These are phyloP conservation scores for Camellia granthamiana DNA, from an alignment of 148 eudicot species.

Conservation along the genomic window DNA sequence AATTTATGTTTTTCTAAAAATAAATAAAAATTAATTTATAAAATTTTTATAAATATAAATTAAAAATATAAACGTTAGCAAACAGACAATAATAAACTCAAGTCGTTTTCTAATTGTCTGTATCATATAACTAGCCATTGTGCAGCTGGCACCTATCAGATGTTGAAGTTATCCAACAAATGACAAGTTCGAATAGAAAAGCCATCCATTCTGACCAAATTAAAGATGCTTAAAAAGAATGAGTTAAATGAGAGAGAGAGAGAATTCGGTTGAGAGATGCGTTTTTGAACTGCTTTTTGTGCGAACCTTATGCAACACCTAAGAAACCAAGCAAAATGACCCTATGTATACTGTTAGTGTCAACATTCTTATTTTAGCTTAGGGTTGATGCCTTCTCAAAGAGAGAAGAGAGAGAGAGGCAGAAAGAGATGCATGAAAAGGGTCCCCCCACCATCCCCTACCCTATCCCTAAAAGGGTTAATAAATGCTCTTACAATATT, in stretches of 20 bases:
- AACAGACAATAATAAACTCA: no score
- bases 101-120: conserved; percentile 12
- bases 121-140: not conserved
- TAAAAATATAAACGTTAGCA: no score
- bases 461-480: conserved; percentile 19
- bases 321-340: conserved; percentile 21
- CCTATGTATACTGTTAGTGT: conserved; percentile 7
- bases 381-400: conserved; percentile 10
- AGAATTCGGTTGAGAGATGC: not conserved
- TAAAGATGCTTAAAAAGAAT: conserved; percentile 10
- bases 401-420: not conserved
- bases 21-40: no score
- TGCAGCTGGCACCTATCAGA: conserved; percentile 6
- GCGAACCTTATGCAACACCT: conserved; percentile 18
- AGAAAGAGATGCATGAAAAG: not conserved
- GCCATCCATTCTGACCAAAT: not conserved
- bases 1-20: no score
- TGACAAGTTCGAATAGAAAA: conserved; percentile 11
- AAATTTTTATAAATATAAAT: no score
- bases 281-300: conserved; percentile 5
- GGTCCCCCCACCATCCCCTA: conserved; percentile 15
- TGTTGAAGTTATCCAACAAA: conserved; percentile 14
- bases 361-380: conserved; percentile 16
- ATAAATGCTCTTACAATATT: conserved; percentile 26
- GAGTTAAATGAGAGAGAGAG: not conserved